Evolutionary conservation across 1,284 basidiomycete genomes (phyloP).

Genomic region (Cystobasidium pallidum): DNA sequence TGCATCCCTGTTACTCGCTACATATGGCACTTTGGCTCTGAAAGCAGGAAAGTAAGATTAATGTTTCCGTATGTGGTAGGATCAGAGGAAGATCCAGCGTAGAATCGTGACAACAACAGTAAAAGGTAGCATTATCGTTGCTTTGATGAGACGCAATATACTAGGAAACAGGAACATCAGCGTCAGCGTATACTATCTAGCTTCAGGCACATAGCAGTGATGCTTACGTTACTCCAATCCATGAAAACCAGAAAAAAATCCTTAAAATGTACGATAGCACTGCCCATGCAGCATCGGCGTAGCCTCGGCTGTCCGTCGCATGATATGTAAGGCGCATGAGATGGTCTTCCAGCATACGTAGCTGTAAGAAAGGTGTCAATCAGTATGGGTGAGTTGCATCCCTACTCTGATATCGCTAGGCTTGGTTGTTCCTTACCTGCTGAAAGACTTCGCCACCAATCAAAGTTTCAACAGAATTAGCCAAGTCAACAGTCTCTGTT

Average conservation of each 20-base stretch:
- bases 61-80: not conserved
- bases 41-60: not conserved
- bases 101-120: constrained; percentile 39
- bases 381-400: no score
- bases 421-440: constrained; percentile 13
- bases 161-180: not conserved
- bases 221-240: constrained; percentile 38
- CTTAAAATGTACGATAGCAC: constrained; percentile 34
- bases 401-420: no score
- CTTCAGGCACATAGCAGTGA: not conserved
- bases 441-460: constrained; percentile 31
- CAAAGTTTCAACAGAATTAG: constrained; percentile 19
- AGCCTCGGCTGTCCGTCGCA: constrained; percentile 16
- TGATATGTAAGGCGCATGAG: constrained; percentile 22
- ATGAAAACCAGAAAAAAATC: constrained; percentile 42
- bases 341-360: constrained; percentile 38
- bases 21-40: not conserved
- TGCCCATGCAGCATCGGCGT: constrained; percentile 39
- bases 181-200: no score
- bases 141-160: constrained; percentile 33
- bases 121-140: constrained; percentile 35
- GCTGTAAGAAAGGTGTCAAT: constrained; percentile 5
- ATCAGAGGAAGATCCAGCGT: constrained; percentile 25
- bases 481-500: constrained; percentile 15
- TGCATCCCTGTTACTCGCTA: not conserved